Percentiles rank a stretch among this genome's conserved stretches.
Conservation (phyloP, 73 alveolate species). For the Effrenium voratum region DNA sequence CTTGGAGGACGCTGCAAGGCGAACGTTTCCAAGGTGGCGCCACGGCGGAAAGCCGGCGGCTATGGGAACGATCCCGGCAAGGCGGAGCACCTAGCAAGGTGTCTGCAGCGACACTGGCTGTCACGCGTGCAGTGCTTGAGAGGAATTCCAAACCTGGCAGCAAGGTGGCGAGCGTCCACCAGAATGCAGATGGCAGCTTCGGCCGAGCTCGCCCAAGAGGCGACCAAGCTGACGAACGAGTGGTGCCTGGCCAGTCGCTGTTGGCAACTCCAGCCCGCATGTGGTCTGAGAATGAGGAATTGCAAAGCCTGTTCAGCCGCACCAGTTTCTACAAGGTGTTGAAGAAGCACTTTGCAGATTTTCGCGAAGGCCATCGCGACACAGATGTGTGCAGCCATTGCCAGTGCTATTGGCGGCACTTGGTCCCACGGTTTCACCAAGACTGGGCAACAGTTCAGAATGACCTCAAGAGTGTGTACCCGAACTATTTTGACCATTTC, state of each 20-base stretch:
- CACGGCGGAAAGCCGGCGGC: neutral
- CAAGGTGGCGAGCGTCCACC: neutral
- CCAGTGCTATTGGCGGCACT: neutral
- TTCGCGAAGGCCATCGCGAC: neutral
- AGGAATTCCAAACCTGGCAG: neutral
- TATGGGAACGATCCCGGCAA: neutral
- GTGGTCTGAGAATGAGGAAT: neutral
- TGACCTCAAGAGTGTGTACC: neutral
- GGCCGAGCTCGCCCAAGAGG: neutral
- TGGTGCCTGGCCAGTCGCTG: neutral
- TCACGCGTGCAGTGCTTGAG: neutral
- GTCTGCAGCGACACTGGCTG: neutral
- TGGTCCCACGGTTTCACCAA: neutral
- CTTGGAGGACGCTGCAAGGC: neutral
- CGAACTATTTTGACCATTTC: neutral
- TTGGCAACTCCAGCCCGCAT: neutral
- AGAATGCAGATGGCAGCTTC: neutral
- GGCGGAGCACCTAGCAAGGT: neutral
- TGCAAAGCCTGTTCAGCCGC: neutral
- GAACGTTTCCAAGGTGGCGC: neutral
- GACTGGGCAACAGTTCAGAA: neutral
- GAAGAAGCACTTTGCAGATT: neutral
- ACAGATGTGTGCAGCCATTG: neutral
- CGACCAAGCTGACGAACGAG: neutral
- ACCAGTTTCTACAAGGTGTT: neutral